Base-by-base conservation (phyloP, 176 grass and related monocot genomes). In the Elaeis guineensis region DNA sequence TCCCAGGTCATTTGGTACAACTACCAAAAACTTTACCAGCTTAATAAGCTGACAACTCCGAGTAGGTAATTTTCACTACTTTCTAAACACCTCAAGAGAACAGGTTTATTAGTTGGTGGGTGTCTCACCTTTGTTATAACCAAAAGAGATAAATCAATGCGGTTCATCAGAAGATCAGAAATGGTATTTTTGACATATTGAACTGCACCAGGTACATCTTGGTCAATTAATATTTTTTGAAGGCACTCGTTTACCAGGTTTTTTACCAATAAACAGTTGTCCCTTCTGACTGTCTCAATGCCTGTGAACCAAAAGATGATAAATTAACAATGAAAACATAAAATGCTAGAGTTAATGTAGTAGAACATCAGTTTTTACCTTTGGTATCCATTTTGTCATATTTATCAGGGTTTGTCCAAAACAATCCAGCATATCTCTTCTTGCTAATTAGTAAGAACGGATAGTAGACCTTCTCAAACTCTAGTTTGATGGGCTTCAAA, bases 381-480 rank as follows among this genome's bases (percentile, higher is more conserved):
- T 97, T 97, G 19, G 92, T 85, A 62, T 97, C 92, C 92, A 97
- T 97, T 84, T 97, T 97, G 73, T 97, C 92, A 85, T 91, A 91
- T 69, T 87, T 91, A 53, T 85, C 87, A 72, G 92, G 75, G 77
- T 97, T 97, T 60, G 92, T 78, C 92, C 92, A 97, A 69, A 91
- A 97, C 70, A 97, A 91, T 55, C 92, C 92, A 64, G 92, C 92
- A 80, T 97, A 97, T 91, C 92, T 90, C 87, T 97, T 91, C 84
- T 97, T 97, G 84, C 92, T 97, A 71, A 97, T 97, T 72, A 97
- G 67, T 62, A 97, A 70, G 49, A 85, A 97, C 24, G 92, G 92
- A 72, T 87, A 97, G 58, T 97, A 97, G 21, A 97, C 74, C 61
- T 97, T 97, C 79, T 97, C 92, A 80, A 97, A 97, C 59, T 97